phyloP scores from a whole-genome alignment of 306 rosid genomes.

The Abrus pulchellus region DNA sequence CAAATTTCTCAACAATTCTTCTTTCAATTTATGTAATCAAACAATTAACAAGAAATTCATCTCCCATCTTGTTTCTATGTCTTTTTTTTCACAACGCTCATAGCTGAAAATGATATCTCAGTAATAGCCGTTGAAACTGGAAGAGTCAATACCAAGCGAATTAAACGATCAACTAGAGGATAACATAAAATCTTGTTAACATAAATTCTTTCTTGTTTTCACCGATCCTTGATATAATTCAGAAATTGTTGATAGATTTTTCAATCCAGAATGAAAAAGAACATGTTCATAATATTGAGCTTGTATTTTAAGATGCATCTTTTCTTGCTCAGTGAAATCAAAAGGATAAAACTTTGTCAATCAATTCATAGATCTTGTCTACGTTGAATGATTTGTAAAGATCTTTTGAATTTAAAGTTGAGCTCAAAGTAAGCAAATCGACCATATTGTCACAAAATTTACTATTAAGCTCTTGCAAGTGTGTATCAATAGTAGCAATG shows the following conservation, averaged over 20 bases:
- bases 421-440: background rate
- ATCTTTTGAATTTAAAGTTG: background rate
- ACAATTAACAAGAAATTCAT: background rate
- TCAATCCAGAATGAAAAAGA: background rate
- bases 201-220: background rate
- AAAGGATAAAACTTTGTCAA: background rate
- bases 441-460: background rate
- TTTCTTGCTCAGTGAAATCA: constrained; percentile 1
- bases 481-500: background rate
- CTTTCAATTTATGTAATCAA: background rate
- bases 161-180: constrained; percentile 3
- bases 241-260: background rate
- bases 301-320: background rate
- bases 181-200: background rate
- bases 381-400: background rate
- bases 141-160: constrained; percentile 4
- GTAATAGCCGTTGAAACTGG: background rate
- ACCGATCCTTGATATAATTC: background rate
- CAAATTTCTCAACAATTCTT: background rate
- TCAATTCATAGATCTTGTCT: background rate
- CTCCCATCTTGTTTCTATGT: background rate
- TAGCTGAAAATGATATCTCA: constrained; percentile 13
- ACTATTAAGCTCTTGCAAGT: background rate
- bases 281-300: background rate
- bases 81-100: background rate